Evolutionary conservation across 2,329 filamentous ascomycete species (phyloP).

Genomic region (Aspergillus sp.): DNA sequence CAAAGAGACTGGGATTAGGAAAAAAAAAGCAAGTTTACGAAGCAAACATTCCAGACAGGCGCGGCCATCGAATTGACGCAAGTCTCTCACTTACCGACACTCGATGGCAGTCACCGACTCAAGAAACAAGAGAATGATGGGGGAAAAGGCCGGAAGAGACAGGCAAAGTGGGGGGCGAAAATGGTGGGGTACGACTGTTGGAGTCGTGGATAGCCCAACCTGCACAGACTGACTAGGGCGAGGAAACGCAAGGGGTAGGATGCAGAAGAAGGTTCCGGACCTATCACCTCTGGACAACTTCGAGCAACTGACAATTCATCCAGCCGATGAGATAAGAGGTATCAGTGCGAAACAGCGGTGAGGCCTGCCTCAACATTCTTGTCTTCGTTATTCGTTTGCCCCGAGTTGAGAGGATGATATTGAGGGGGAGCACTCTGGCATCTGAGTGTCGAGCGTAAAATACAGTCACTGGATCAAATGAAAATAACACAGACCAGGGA

Average conservation of each 20-base stretch:
- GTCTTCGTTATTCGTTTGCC: not conserved
- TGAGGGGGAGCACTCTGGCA: not conserved
- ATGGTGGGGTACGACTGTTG: not conserved
- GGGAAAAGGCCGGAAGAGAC: not conserved
- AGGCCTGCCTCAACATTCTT: constrained; percentile 13
- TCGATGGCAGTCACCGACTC: not conserved
- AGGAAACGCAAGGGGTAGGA: constrained; percentile 23
- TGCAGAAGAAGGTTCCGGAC: constrained; percentile 22
- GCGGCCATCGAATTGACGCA: not conserved
- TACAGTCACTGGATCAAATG: not conserved
- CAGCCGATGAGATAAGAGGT: constrained; percentile 8
- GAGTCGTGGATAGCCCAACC: constrained; percentile 1
- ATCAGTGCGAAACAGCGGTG: constrained; percentile 18
- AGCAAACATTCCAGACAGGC: not conserved
- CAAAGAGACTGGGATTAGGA: not conserved
- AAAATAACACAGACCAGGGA: not conserved
- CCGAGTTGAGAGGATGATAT: not conserved
- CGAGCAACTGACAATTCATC: constrained; percentile 7
- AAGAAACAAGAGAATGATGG: not conserved
- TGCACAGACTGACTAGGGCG: constrained; percentile 9
- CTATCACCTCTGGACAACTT: constrained; percentile 21
- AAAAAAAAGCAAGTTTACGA: not conserved
- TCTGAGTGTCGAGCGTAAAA: not conserved
- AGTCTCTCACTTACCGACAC: not conserved
- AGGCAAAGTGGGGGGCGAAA: not conserved